Base-by-base conservation (phyloP, 2,329 filamentous ascomycete genomes). In the Colletotrichum filicis region DNA sequence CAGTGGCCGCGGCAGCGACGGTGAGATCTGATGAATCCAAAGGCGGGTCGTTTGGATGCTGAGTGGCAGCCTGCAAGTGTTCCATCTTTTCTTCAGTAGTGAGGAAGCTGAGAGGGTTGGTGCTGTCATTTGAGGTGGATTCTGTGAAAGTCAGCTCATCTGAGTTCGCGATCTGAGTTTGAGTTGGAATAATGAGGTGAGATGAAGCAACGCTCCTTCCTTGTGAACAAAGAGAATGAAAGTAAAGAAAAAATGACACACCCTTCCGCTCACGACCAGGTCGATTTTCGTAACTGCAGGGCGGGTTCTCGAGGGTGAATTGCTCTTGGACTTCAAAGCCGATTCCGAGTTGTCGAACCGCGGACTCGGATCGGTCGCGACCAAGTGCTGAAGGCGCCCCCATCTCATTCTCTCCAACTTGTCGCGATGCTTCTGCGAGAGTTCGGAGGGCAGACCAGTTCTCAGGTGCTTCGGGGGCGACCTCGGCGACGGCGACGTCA, bases 371-470 rank as follows among this genome's bases (percentile, higher is more conserved):
- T 73, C 77, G 62, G 53, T 73, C 70, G 58, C 63, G 64, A 37
- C 71, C 67, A 22, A 49, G n/a, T 42, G 30, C 58, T 16, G 62
- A 58, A 60, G 53, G 73, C 32, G 52, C 57, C 14, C 73, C 73
- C 53, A 73, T 68, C 37, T 73, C 74, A 42, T 74, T 73, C 26
- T 73, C 74, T 22, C 73, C 93, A 71, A 97, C 90, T 80, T 94
- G 94, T 63, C 94, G 90, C 62, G 95, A 97, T 0, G 95, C 95
- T 82, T 98, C 95, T 37, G 95, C 95, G 26, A 98, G 87, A 5
- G 95, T 95, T 80, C 97, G 94, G 49, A 98, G 86, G 1, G 94
- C 94, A 74, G 94, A 95, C 87, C 95, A 94, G 76, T 91, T 90
- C 76, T 90, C 89, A 1, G 87, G 86, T 8, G 74, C 68, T 59